Evolutionary conservation across 306 rosid genomes (phyloP).

Genomic region (Glycyrrhiza uralensis): DNA sequence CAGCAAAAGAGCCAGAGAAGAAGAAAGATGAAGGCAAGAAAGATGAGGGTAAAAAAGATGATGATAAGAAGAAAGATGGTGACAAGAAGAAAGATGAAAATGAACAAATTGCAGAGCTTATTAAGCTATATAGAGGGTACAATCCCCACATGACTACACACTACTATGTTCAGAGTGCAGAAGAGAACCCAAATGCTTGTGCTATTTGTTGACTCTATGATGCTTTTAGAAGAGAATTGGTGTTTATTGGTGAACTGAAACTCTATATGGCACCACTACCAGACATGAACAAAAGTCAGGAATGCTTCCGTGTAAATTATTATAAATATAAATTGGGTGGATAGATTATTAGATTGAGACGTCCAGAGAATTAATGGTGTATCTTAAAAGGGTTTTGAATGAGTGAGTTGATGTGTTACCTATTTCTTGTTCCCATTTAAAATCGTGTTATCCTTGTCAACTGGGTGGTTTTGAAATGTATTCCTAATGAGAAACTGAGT

Average conservation of each 20-base stretch:
- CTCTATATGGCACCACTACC: too few relatives aligned
- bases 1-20: conserved; percentile 73
- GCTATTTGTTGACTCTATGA: conserved; percentile 48
- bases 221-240: background rate
- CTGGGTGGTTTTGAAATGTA: background rate
- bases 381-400: conserved; percentile 8
- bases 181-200: conserved; percentile 75
- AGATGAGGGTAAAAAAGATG: conserved; percentile 34
- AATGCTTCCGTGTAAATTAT: conserved; percentile 15
- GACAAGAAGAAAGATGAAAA: conserved; percentile 38
- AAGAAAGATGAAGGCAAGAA: conserved; percentile 49
- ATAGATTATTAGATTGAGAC: background rate
- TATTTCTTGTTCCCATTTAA: background rate
- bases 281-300: background rate
- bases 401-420: background rate
- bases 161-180: conserved; percentile 48
- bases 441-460: background rate
- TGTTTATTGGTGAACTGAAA: background rate
- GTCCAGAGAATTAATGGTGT: background rate
- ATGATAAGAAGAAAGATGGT: conserved; percentile 26
- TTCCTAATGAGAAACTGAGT: background rate
- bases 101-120: conserved; percentile 53
- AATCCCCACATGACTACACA: conserved; percentile 45
- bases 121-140: conserved; percentile 29
- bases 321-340: conserved; percentile 1